phyloP scores from a whole-genome alignment of 192 early-diverging fungal genomes.

The Coemansia sp. region DNA sequence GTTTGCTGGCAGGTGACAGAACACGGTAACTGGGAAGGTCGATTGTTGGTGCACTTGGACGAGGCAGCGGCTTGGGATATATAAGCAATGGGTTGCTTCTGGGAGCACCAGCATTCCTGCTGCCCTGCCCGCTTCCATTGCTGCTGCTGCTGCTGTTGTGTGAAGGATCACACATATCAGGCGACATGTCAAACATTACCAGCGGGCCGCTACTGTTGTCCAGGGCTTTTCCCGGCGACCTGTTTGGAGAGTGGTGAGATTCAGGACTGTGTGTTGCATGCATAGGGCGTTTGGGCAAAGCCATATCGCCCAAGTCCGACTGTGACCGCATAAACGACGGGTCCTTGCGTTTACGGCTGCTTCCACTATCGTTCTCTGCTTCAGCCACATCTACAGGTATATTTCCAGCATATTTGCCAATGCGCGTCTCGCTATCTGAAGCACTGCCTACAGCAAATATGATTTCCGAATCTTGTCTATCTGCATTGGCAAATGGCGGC shows the following conservation, averaged over 20 bases:
- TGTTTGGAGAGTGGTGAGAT: background rate
- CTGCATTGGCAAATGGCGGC: conserved; percentile 7
- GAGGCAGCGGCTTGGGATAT: conserved; percentile 42
- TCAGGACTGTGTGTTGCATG: background rate
- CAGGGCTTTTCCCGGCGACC: conserved; percentile 7
- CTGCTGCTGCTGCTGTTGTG: conserved; percentile 9
- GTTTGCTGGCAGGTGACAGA: conserved; percentile 3
- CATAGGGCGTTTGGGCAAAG: conserved; percentile 33
- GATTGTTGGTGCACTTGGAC: conserved; percentile 22
- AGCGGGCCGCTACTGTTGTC: conserved; percentile 14
- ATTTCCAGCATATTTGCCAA: background rate
- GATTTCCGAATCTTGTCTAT: conserved; percentile 12
- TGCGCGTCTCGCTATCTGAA: conserved; percentile 22
- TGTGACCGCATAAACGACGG: conserved; percentile 53
- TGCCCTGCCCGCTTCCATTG: conserved; percentile 4
- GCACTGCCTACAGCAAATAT: conserved; percentile 11
- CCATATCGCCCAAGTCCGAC: conserved; percentile 43
- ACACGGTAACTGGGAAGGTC: conserved; percentile 1
- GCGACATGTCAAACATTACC: conserved; percentile 35
- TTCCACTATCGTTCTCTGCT: background rate
- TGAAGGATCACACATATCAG: conserved; percentile 18
- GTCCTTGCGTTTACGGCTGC: conserved; percentile 48
- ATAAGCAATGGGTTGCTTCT: conserved; percentile 14
- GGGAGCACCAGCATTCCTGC: background rate
- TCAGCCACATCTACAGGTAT: conserved; percentile 1